These are phyloP conservation scores for Lanmaoa rubissima DNA, from an alignment of 768 basidiomycete species.

Conservation along the genomic window DNA sequence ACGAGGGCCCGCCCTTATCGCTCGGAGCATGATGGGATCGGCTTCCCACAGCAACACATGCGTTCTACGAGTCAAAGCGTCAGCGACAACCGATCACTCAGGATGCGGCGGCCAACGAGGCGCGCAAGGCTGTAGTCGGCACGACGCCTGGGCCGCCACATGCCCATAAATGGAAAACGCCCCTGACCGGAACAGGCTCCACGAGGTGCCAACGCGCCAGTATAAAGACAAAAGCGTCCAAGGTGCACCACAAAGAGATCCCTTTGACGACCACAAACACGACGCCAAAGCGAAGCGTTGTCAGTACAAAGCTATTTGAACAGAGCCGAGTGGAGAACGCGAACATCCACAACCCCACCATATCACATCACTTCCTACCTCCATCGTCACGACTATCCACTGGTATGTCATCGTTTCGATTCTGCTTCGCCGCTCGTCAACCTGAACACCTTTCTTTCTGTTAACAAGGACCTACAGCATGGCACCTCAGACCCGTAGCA, in stretches of 20 bases:
- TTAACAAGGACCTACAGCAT: constrained; percentile 10
- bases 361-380: background rate
- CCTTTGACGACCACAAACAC: constrained; percentile 3
- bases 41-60: constrained; percentile 2
- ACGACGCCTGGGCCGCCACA: constrained; percentile 12
- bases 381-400: background rate
- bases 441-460: background rate
- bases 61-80: constrained; percentile 22
- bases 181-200: constrained; percentile 21
- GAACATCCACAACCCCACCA: background rate
- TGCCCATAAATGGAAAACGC: constrained; percentile 20
- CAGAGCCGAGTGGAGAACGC: background rate
- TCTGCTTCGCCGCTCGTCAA: background rate
- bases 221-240: constrained; percentile 26
- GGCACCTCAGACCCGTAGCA: constrained; percentile 28
- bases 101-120: background rate
- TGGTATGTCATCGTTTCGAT: constrained; percentile 1
- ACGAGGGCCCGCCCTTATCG: background rate
- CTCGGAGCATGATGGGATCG: background rate
- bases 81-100: background rate
- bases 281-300: constrained; percentile 16
- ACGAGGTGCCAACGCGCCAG: background rate
- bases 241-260: constrained; percentile 15
- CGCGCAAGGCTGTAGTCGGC: constrained; percentile 14
- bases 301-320: constrained; percentile 25